Evolutionary conservation across 2,329 filamentous ascomycete genomes (phyloP), one percentile per base, ranked within the genome.

Genomic region (Fusarium transvaalense): DNA sequence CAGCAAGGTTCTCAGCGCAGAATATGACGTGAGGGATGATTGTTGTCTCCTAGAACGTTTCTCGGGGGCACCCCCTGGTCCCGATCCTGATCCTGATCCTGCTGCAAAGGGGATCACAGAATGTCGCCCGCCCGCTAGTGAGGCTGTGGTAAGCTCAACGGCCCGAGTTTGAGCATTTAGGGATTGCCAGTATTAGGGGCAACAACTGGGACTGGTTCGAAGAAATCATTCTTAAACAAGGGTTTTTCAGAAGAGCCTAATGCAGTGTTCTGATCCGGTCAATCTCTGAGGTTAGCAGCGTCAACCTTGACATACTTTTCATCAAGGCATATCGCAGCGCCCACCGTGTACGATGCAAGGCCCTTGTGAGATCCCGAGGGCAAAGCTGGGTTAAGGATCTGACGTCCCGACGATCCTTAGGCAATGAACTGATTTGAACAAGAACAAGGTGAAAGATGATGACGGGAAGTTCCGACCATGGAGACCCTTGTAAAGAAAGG

Each of bases 331-430:
- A 51, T 60, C 57, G 43, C 56, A 46, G 53, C 61, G 59, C 41
- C 57, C 31, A 65, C 37, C 60, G 9, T 42, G 21, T 19, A 21
- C 39, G 21, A 42, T 42, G 17, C 57, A 54, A 65, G 58, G 23
- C 41, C 41, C 56, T 62, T 45, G 38, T 25, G 55, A 65, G 61
- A 69, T 69, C 64, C 54, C 31, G 59, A 71, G 56, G 55, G 68
- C 53, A 61, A 60, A 68, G 34, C 66, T 69, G 56, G 59, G 62
- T 64, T 63, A 63, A 66, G 61, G 68, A 64, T 69, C 69, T 73
- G 57, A 72, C 56, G 60, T 72, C 48, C 56, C 58, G 69, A 61
- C 55, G 70, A 74, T 73, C 68, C 54, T 54, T 59, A 59, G 62
- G 47, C 48, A 39, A 68, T 70, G 65, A 54, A 62, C 60, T 74